Percentiles rank a stretch among this genome's conserved stretches.
Evolutionary conservation across 2,329 filamentous ascomycete species (phyloP).

Genomic region (Fusarium secorum): DNA sequence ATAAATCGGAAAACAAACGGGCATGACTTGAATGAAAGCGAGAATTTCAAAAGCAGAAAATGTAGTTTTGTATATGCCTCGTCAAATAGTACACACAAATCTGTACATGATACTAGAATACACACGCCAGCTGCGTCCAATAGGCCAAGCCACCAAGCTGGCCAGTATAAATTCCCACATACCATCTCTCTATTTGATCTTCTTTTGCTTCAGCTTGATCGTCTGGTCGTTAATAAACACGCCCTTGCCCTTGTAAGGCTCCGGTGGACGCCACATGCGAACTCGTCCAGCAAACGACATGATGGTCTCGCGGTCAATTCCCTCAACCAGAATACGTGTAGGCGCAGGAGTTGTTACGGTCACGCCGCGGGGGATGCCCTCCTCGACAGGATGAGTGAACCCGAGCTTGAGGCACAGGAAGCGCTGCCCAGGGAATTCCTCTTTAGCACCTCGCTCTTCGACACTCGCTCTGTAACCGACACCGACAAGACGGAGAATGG

Average conservation of each 20-base stretch:
- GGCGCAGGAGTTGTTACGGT: constrained; percentile 89
- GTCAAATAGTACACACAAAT: constrained; percentile 45
- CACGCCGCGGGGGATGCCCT: constrained; percentile 82
- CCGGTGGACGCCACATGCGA: constrained; percentile 85
- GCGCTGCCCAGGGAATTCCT: constrained; percentile 81
- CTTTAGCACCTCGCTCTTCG: constrained; percentile 76
- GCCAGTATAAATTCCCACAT: not conserved
- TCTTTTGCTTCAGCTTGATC: constrained; percentile 98
- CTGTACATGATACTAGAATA: constrained; percentile 44
- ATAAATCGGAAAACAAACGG: not conserved
- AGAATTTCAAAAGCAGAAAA: constrained; percentile 28
- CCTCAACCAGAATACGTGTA: constrained; percentile 89
- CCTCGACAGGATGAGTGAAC: constrained; percentile 93
- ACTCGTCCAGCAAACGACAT: constrained; percentile 93
- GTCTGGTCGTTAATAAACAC: constrained; percentile 98
- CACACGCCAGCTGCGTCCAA: constrained; percentile 41
- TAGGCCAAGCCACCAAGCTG: constrained; percentile 18
- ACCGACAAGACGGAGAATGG: constrained; percentile 89
- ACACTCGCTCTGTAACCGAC: constrained; percentile 94
- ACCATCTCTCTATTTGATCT: constrained; percentile 74
- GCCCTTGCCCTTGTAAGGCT: constrained; percentile 99
- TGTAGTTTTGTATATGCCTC: constrained; percentile 43
- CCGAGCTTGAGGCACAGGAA: constrained; percentile 95
- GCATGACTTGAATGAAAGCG: constrained; percentile 10
- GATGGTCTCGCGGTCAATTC: constrained; percentile 83